Conservation (phyloP, 768 basidiomycete species). For the Rhizopogon salebrosus region DNA sequence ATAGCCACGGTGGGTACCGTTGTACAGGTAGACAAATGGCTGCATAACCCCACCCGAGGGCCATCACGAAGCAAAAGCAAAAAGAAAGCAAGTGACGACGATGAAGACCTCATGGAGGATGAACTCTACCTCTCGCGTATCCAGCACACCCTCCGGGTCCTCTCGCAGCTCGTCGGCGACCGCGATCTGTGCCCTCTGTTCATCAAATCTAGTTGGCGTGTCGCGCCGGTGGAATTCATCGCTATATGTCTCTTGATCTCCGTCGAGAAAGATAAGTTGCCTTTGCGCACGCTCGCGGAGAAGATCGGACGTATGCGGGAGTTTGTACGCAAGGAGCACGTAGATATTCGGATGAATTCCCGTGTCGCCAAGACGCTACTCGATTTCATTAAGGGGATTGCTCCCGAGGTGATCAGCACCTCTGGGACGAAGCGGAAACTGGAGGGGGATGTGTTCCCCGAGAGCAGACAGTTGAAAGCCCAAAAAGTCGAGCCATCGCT, state of each 20-base stretch:
- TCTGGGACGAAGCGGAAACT: constrained; percentile 18
- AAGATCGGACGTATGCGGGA: constrained; percentile 49
- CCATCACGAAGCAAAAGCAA: constrained; percentile 9
- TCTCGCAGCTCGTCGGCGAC: constrained; percentile 40
- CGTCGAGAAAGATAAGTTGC: constrained; percentile 36
- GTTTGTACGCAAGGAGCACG: constrained; percentile 47
- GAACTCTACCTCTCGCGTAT: constrained; percentile 31
- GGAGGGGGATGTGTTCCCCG: constrained; percentile 7
- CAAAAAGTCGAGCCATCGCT: background rate
- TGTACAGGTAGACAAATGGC: constrained; percentile 45
- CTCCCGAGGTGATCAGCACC: background rate
- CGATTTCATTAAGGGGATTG: constrained; percentile 39
- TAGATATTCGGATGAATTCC: constrained; percentile 63
- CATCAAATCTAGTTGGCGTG: constrained; percentile 36
- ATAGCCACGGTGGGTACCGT: constrained; percentile 26
- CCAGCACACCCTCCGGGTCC: constrained; percentile 40
- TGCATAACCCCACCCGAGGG: constrained; percentile 24
- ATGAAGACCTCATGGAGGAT: constrained; percentile 23
- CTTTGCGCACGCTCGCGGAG: constrained; percentile 34
- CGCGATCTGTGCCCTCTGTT: constrained; percentile 31
- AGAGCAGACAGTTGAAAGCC: constrained; percentile 12
- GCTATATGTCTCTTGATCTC: constrained; percentile 50
- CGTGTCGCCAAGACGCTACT: constrained; percentile 53
- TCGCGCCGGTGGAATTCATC: constrained; percentile 69
- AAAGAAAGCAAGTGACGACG: constrained; percentile 12